Base-by-base conservation (phyloP, 2,329 filamentous ascomycete genomes). In the Coniochaeta sp. region DNA sequence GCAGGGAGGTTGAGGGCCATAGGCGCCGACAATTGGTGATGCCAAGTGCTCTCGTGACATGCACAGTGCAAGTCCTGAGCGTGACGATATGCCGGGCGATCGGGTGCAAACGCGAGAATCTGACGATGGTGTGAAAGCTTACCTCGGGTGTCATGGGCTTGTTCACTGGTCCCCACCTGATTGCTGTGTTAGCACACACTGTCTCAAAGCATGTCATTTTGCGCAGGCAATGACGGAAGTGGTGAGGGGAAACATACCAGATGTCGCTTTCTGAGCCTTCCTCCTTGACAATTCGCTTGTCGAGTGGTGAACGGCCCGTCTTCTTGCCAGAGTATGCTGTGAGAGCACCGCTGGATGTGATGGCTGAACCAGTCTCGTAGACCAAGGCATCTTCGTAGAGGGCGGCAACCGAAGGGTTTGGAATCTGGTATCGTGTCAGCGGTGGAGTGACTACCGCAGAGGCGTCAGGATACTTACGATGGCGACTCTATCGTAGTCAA, bases 381-480 rank as follows among this genome's bases (percentile, higher is more conserved):
- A 84, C 92, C 66, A 99, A 86, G 60, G 95, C 95, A 89, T 99
- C 95, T 86, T 99, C 95, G 82, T 99, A 99, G 65, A 99, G 88
- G 62, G 93, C 89, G 65, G 95, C 89, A 63, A 98, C 95, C 61
- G 93, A 95, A 65, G 93, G 93, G 79, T 99, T 98, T 79, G 91
- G 90, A 63, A 88, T 84, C 84, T 87, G 64, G n/a, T 64, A 73
- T 61, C 72, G 64, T 52, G 58, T 60, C 57, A 28, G 26, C 9
- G 14, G 14, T 34, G 5, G 31, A 31, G 34, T 14, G 55, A 16
- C 61, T 47, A 60, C 58, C 40, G 54, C 56, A 40, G 43, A 31
- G 28, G 28, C 33, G 22, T 24, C 14, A 47, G 36, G 50, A 44
- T 17, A 61, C 90, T 76, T 84, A 96, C 93, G 82, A 99, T 99